These are phyloP conservation scores for Solanum medicagineum DNA, from an alignment of 257 asterid genomes.

Conservation along the genomic window DNA sequence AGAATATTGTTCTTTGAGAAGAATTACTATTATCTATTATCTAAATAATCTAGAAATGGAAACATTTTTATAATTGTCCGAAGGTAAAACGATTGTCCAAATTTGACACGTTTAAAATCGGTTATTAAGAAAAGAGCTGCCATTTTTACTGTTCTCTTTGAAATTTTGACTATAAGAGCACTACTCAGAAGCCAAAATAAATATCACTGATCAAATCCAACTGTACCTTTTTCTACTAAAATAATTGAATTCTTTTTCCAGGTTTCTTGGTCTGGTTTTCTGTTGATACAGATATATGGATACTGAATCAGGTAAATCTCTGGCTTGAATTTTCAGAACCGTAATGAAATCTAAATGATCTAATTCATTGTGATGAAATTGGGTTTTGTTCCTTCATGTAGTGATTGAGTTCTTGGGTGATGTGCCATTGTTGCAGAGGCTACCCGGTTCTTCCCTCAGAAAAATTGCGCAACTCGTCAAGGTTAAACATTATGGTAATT, in stretches of 20 bases:
- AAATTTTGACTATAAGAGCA: background rate
- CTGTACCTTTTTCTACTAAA: background rate
- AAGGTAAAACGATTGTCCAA: background rate
- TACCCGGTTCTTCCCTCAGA: constrained; percentile 64
- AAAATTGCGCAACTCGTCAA: constrained; percentile 58
- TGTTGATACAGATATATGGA: background rate
- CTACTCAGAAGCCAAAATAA: background rate
- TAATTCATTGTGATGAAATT: background rate
- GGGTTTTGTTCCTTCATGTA: constrained; percentile 6
- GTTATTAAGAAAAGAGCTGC: background rate
- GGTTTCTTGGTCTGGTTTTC: background rate
- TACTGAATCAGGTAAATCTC: constrained; percentile 1
- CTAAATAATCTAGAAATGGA: background rate
- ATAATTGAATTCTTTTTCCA: background rate
- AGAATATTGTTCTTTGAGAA: background rate
- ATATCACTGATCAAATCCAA: background rate
- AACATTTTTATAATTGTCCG: background rate
- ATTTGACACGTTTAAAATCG: background rate
- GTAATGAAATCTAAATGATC: background rate
- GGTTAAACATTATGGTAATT: constrained; percentile 50
- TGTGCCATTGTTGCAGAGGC: constrained; percentile 85
- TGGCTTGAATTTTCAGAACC: background rate
- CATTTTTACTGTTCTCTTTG: background rate
- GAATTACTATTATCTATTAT: background rate
- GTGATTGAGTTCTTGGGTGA: constrained; percentile 87